These are phyloP conservation scores for Schizochytrium sp. DNA, from an alignment of 108 stramenopile species.

Conservation along the genomic window DNA sequence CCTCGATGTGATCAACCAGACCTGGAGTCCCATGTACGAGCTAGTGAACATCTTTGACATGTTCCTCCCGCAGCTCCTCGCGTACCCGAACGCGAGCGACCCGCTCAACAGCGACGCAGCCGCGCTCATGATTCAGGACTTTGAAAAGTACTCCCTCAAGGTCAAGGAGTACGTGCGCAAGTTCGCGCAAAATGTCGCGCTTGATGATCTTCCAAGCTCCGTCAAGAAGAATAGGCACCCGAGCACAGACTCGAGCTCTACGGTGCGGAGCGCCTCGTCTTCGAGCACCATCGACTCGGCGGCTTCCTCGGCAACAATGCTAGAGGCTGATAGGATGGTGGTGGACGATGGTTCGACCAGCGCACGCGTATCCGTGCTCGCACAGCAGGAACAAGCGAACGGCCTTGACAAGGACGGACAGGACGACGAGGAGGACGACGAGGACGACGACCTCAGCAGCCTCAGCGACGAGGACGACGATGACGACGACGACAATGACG, in stretches of 20 bases:
- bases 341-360: too few species aligned
- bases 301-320: background rate
- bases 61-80: conserved; percentile 45
- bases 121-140: conserved; percentile 38
- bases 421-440: background rate
- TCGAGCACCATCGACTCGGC: background rate
- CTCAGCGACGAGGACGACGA: background rate
- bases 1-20: conserved; percentile 52
- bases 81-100: conserved; percentile 47
- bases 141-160: conserved; percentile 20
- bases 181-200: background rate
- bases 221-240: background rate
- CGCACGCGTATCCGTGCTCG: too few species aligned
- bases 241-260: background rate
- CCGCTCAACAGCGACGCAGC: conserved; percentile 47
- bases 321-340: background rate
- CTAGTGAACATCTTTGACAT: conserved; percentile 48
- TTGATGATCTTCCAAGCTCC: background rate
- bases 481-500: background rate
- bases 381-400: too few species aligned
- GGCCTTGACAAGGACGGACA: background rate
- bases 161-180: background rate
- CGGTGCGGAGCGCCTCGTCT: background rate
- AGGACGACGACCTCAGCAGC: conserved; percentile 8
- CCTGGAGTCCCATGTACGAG: conserved; percentile 51